Evolutionary conservation across 129 eudicot species (phyloP), one percentile per base, ranked within the genome.

Genomic region (Flaveria trinervia): DNA sequence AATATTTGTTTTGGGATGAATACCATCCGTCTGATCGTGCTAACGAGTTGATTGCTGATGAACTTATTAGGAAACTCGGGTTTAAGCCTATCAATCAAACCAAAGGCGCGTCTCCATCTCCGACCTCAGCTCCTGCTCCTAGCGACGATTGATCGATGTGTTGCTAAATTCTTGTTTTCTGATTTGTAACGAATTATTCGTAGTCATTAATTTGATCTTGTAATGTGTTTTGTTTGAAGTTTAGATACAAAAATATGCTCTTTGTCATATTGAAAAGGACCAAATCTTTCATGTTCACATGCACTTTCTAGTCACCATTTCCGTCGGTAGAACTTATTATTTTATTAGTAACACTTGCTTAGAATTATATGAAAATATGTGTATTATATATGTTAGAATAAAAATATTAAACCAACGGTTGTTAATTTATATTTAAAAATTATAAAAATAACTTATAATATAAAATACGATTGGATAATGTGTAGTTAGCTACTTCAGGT

Each of bases 1-100:
- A 91, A 73, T 95, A 95, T 73, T 77, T 95, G 65, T 95, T 95
- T 68, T 95, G 99, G 99, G 99, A 95, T 55, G 99, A 95, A 84
- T 95, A 95, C 70, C 99, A 95, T 78, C 99, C 99, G 3, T 81
- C 94, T 11, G 99, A 95, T 73, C 84, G 78, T 3, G 99, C 92
- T 7, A 95, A 95, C 51, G 86, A 89, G 83, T 25, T 95, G 43
- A 88, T 95, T 49, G 97, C 99, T 15, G 72, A 86, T 0, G 97
- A 88, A 78, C 68, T 95, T 28, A 83, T 91, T 44, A 89, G 86
- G 55, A 95, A 89, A 55, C 77, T 95, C 25, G 90, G 93, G 26
- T 89, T 88, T 59, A 57, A 45, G 71, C 66, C 71, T 3, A 74
- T 77, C 0, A 85, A 85, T 59, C 22, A 77, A 33, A 72, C 83